Percentiles rank a stretch among this genome's conserved stretches.
Evolutionary conservation across 2,329 filamentous ascomycete species (phyloP).

Genomic region (Xylariaceae sp.): DNA sequence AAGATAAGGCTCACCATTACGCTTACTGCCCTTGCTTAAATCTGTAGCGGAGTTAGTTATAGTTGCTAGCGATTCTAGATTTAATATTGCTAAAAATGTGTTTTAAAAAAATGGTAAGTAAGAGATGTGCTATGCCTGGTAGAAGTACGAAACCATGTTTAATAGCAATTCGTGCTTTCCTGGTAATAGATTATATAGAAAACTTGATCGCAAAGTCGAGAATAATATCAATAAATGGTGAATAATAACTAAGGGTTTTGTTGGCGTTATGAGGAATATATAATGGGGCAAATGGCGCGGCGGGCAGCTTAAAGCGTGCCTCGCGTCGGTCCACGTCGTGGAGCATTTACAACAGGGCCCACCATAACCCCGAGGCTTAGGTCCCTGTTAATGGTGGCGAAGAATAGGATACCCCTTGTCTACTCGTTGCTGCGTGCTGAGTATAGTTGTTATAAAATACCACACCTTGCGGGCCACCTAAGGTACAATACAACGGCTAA

Average conservation of each 20-base stretch:
- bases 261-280: slow-evolving; percentile 34
- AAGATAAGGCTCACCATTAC: slow-evolving; percentile 39
- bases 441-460: no score
- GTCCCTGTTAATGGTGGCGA: slow-evolving; percentile 7
- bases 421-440: no score
- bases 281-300: slow-evolving; percentile 26
- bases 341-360: slow-evolving; percentile 7
- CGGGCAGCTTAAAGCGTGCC: slow-evolving; percentile 20
- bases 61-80: slow-evolving; percentile 27
- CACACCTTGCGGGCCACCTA: no score
- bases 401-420: neutral
- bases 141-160: slow-evolving; percentile 23
- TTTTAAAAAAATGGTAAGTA: slow-evolving; percentile 19
- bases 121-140: slow-evolving; percentile 25
- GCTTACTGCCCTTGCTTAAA: slow-evolving; percentile 36
- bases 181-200: neutral
- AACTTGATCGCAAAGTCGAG: no score
- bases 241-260: no score
- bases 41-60: slow-evolving; percentile 36
- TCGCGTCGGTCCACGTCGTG: slow-evolving; percentile 15
- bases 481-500: no score
- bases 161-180: slow-evolving; percentile 2
- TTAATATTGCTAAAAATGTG: slow-evolving; percentile 23
- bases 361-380: slow-evolving; percentile 13
- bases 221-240: no score